These are phyloP conservation scores for Prunus kanzakura DNA, from an alignment of 306 rosid species.

Conservation along the genomic window DNA sequence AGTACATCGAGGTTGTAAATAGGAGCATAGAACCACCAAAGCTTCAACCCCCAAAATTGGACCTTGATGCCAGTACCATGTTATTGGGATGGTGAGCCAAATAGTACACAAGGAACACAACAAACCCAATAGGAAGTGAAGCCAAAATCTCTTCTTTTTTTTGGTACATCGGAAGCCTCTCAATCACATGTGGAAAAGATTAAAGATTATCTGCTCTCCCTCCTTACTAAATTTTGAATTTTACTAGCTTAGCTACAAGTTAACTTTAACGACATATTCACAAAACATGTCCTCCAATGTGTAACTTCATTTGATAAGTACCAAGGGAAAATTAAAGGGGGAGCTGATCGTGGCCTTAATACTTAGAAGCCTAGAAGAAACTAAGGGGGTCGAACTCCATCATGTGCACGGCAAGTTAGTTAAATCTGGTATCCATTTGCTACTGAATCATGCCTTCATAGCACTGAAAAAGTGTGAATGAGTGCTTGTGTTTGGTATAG, in stretches of 20 bases:
- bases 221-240: neutral
- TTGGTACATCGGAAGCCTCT: neutral
- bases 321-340: too few relatives aligned
- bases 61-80: neutral
- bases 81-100: neutral
- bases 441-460: too few relatives aligned
- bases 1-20: neutral
- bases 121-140: neutral
- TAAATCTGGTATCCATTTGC: too few relatives aligned
- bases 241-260: neutral
- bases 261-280: too few relatives aligned
- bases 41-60: neutral
- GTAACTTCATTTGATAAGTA: too few relatives aligned
- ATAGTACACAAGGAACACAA: neutral
- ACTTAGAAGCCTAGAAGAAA: too few relatives aligned
- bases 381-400: too few relatives aligned
- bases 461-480: too few relatives aligned
- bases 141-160: neutral
- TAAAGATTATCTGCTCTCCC: neutral
- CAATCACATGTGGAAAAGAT: neutral
- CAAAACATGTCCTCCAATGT: too few relatives aligned
- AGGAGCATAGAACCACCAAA: neutral
- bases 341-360: too few relatives aligned
- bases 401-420: too few relatives aligned
- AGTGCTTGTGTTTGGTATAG: too few relatives aligned